These are phyloP conservation scores for Carpediemonas membranifera DNA, from an alignment of 78 protist genomes.

Conservation along the genomic window DNA sequence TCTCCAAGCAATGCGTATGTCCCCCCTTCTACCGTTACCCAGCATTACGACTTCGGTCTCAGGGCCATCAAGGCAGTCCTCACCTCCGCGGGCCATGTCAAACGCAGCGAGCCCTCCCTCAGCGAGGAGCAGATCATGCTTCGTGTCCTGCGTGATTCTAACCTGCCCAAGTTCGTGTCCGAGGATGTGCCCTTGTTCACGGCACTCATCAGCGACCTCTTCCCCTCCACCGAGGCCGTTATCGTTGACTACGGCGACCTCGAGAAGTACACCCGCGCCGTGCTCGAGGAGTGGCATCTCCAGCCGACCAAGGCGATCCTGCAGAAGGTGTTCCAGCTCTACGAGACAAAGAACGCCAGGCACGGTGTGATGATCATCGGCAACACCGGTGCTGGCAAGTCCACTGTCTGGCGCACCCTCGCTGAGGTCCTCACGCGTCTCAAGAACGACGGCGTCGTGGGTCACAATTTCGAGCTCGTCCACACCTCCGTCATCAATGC, in stretches of 20 bases:
- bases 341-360: constrained; percentile 55
- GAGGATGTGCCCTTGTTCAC: constrained; percentile 51
- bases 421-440: constrained; percentile 24
- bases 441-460: not conserved
- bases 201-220: constrained; percentile 47
- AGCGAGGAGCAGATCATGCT: constrained; percentile 59
- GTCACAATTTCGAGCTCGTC: constrained; percentile 3
- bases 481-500: constrained; percentile 44
- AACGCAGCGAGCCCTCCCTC: no score
- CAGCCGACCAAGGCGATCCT: constrained; percentile 23
- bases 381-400: constrained; percentile 49
- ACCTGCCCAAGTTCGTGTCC: constrained; percentile 66
- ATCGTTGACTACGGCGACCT: constrained; percentile 21
- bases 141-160: constrained; percentile 71
- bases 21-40: not conserved
- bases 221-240: constrained; percentile 42
- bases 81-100: constrained; percentile 36
- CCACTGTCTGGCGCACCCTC: constrained; percentile 51
- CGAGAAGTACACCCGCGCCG: constrained; percentile 9
- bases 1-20: constrained; percentile 7
- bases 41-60: constrained; percentile 44
- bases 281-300: constrained; percentile 13
- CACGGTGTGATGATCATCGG: constrained; percentile 82
- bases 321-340: constrained; percentile 49
- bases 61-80: constrained; percentile 58